Percentiles rank a stretch among this genome's conserved stretches.
These are phyloP conservation scores for Passiflora organensis DNA, from an alignment of 345 rosid species.

Conservation along the genomic window DNA sequence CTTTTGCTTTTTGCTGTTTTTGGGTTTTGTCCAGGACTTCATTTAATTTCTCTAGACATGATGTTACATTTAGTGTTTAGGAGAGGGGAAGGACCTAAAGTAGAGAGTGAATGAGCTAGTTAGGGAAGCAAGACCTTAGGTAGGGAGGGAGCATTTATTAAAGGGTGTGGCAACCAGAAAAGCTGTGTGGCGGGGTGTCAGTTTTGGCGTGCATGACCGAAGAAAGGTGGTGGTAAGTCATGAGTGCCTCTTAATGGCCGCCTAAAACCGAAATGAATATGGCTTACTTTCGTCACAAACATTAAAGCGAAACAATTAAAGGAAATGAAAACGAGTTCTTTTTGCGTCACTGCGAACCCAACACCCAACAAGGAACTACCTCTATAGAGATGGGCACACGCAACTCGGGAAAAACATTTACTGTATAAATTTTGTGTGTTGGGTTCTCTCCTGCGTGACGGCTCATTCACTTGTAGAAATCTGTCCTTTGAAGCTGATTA, in stretches of 20 bases:
- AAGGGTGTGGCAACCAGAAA: conserved; percentile 24
- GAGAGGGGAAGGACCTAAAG: not conserved
- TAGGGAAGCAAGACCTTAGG: no score
- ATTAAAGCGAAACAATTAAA: conserved; percentile 6
- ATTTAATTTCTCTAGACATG: not conserved
- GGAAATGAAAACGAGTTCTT: conserved; percentile 5
- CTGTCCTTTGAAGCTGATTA: not conserved
- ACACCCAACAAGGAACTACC: conserved; percentile 6
- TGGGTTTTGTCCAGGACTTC: no score
- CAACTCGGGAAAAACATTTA: not conserved
- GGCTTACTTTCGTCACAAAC: conserved; percentile 12
- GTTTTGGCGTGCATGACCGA: conserved; percentile 42
- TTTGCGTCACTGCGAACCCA: not conserved
- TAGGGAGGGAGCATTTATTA: conserved; percentile 18
- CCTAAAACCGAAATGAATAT: conserved; percentile 15
- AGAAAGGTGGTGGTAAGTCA: conserved; percentile 28
- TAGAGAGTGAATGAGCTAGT: not conserved
- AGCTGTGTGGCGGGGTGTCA: conserved; percentile 31
- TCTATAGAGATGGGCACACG: conserved; percentile 4
- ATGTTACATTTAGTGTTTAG: not conserved
- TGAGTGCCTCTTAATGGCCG: conserved; percentile 22
- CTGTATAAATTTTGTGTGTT: not conserved
- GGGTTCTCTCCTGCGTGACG: conserved; percentile 16
- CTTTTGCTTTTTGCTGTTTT: no score
- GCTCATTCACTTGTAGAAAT: conserved; percentile 19